Base-by-base conservation (phyloP, 2,329 filamentous ascomycete genomes). In the Phialemonium atrogriseum region DNA sequence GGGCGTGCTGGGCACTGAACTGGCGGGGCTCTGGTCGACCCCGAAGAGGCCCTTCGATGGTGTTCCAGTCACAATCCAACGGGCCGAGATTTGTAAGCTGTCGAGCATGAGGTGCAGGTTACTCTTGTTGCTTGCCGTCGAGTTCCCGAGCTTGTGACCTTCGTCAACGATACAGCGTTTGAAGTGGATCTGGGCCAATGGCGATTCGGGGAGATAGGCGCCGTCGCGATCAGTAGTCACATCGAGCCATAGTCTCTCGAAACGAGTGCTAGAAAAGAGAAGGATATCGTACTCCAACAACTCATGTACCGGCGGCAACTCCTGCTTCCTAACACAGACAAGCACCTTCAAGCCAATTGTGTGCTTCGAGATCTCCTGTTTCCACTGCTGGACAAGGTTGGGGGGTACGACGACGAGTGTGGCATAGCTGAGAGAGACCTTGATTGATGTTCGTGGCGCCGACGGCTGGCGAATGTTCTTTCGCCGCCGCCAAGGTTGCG, bases 31-130 rank as follows among this genome's bases (percentile, higher is more conserved):
- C 15, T 44, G 43, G 39, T 85, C 77, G 1, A 86, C 70, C 1
- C 88, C 86, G 34, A 86, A 84, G 0, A 95, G 62, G 8, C 87
- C 84, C 39, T 79, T 80, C 1, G 87, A 86, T 3, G 89, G 89
- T 0, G 89, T 96, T 34, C 89, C 89, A 1, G 84, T 93, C 1
- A 94, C 81, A 4, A 94, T 76, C 89, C 89, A 95, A 8, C 83
- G 75, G 12, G 84, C 73, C 27, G 86, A 79, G 11, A 86, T 60
- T 9, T 68, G 58, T n/a, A 81, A 52, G 10, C 52, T 51, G 12
- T 77, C 67, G 2, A 79, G 52, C 2, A 66, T 62, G 3, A 60
- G 49, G 13, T 73, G 58, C 5, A 77, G 46, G 24, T 70, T 64
- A 26, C 76, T 85, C 43, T 66, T 74, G 31, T 62, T 64, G 8